These are phyloP conservation scores for Heliamphora exappendiculata DNA, from an alignment of 148 eudicot genomes.

Conservation along the genomic window DNA sequence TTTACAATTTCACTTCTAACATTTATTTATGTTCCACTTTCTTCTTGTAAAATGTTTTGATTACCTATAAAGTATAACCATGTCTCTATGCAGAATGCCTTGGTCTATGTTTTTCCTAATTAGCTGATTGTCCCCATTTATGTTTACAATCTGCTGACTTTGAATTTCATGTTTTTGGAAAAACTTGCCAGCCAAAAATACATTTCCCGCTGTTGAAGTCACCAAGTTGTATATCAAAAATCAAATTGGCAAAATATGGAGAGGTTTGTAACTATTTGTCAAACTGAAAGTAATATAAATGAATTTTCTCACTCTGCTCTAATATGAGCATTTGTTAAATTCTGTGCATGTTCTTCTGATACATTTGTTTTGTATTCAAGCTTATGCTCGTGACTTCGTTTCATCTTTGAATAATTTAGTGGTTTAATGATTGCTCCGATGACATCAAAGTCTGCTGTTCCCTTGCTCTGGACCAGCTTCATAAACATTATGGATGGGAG, in stretches of 20 bases:
- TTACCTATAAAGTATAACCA: background rate
- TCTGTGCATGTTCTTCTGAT: background rate
- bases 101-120: background rate
- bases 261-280: constrained; percentile 42
- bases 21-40: background rate
- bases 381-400: background rate
- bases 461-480: constrained; percentile 47
- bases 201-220: constrained; percentile 59
- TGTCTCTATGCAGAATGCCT: background rate
- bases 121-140: background rate
- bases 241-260: constrained; percentile 69
- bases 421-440: constrained; percentile 79
- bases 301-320: background rate
- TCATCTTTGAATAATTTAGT: constrained; percentile 30
- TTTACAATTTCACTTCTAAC: background rate
- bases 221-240: constrained; percentile 26
- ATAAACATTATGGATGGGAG: constrained; percentile 77
- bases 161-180: constrained; percentile 8
- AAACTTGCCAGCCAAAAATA: constrained; percentile 41
- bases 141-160: constrained; percentile 9
- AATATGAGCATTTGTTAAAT: background rate
- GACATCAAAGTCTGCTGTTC: constrained; percentile 70
- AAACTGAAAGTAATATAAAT: background rate
- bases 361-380: background rate
- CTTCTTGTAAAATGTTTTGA: too few relatives aligned